Evolutionary conservation across 768 basidiomycete species (phyloP).

Genomic region (Tylopilus sp.): DNA sequence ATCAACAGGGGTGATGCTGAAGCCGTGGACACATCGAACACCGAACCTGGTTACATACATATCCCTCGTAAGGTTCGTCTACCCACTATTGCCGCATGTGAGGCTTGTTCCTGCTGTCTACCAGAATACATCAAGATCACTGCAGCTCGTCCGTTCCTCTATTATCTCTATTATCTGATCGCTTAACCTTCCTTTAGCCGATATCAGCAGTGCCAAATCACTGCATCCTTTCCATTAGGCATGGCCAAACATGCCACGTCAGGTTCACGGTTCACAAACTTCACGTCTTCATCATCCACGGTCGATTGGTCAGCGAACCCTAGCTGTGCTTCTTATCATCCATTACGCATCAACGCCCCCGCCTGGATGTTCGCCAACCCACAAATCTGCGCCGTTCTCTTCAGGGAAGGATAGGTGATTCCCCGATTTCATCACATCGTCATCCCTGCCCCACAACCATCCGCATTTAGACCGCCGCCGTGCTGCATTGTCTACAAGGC

Average conservation of each 20-base stretch:
- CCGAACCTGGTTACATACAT: not conserved
- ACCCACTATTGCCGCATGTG: not conserved
- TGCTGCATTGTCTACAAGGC: not conserved
- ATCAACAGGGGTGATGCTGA: not conserved
- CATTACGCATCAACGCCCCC: not conserved
- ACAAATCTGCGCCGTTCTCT: not conserved
- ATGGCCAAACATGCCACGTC: not conserved
- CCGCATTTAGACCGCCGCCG: not conserved
- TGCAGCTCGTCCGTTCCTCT: not conserved
- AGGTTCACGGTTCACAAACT: not conserved
- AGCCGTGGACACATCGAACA: not conserved
- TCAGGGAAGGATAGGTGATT: not conserved
- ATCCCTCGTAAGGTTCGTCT: not conserved
- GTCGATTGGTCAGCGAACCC: not conserved
- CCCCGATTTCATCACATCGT: not conserved
- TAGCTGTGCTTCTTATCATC: constrained; percentile 1
- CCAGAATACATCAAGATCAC: no score
- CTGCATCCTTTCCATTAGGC: not conserved
- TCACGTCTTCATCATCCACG: no score
- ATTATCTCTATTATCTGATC: no score
- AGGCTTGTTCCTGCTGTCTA: no score
- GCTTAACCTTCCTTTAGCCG: not conserved
- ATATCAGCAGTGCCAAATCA: not conserved
- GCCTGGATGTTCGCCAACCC: not conserved
- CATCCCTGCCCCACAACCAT: not conserved